Evolutionary conservation across 257 asterid genomes (phyloP).

Genomic region (Penstemon davidsonii): DNA sequence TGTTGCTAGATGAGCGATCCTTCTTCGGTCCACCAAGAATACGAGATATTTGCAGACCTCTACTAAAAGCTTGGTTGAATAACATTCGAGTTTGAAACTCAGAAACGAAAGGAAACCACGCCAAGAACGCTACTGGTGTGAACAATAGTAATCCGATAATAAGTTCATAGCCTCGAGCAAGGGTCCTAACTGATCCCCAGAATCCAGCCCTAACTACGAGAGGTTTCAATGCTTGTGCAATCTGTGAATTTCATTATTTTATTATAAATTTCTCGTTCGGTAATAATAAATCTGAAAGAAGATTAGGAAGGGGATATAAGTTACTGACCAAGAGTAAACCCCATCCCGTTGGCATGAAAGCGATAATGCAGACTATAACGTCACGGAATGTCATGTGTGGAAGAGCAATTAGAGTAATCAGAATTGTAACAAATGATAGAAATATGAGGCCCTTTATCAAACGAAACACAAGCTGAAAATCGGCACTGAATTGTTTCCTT

Average conservation of each 20-base stretch:
- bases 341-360: conserved; percentile 98
- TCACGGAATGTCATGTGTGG: conserved; percentile 75
- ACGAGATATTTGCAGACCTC: conserved; percentile 97
- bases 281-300: not conserved
- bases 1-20: conserved; percentile 77
- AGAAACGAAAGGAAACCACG: conserved; percentile 98
- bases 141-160: conserved; percentile 75
- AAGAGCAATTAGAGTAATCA: conserved; percentile 60
- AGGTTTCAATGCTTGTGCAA: conserved; percentile 81
- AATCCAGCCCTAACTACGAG: conserved; percentile 45
- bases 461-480: conserved; percentile 79
- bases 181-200: conserved; percentile 80
- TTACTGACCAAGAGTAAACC: conserved; percentile 79
- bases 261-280: not conserved
- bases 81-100: conserved; percentile 96
- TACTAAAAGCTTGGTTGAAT: conserved; percentile 95
- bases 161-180: conserved; percentile 82
- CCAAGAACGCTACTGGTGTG: conserved; percentile 94
- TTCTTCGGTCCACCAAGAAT: conserved; percentile 97
- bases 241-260: conserved; percentile 38
- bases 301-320: not conserved
- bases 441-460: conserved; percentile 68
- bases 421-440: conserved; percentile 54
- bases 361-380: conserved; percentile 78
- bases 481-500: conserved; percentile 77